Conservation (phyloP, 2,329 filamentous ascomycete species). For the Aspergillus caelatus region DNA sequence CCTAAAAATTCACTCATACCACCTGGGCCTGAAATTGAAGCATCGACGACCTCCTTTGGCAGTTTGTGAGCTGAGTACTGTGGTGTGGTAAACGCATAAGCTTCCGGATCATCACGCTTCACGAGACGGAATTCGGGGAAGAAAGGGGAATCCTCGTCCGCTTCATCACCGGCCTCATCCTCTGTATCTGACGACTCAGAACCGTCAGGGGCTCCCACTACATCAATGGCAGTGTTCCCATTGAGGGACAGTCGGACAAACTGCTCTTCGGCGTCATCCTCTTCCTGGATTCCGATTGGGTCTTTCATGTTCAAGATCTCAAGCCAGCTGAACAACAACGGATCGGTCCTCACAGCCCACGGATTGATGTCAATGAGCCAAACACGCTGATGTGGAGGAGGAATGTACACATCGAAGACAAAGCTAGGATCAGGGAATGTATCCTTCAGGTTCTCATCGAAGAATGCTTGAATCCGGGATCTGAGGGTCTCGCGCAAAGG, state of each 20-base stretch:
- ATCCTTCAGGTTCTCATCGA: slow-evolving; percentile 70
- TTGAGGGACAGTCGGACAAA: slow-evolving; percentile 41
- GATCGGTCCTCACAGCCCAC: slow-evolving; percentile 88
- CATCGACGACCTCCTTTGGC: slow-evolving; percentile 85
- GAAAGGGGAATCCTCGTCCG: slow-evolving; percentile 55
- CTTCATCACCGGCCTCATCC: slow-evolving; percentile 49
- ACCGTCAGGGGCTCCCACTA: slow-evolving; percentile 25
- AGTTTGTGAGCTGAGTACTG: slow-evolving; percentile 96
- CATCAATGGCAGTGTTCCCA: slow-evolving; percentile 21
- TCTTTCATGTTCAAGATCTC: slow-evolving; percentile 74
- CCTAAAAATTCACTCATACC: slow-evolving; percentile 79
- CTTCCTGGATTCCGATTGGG: slow-evolving; percentile 40
- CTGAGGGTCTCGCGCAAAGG: slow-evolving; percentile 67
- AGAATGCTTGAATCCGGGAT: slow-evolving; percentile 74
- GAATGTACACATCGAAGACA: slow-evolving; percentile 90
- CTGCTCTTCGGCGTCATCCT: slow-evolving; percentile 31
- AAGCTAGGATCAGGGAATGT: slow-evolving; percentile 85
- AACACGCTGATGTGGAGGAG: slow-evolving; percentile 71
- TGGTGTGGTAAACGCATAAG: slow-evolving; percentile 80
- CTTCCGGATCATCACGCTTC: slow-evolving; percentile 81
- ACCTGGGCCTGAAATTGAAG: slow-evolving; percentile 67
- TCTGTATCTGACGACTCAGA: slow-evolving; percentile 32
- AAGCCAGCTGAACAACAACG: slow-evolving; percentile 84
- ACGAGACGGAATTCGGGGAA: slow-evolving; percentile 81
- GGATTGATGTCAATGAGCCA: slow-evolving; percentile 94